Conservation (phyloP, 2,329 filamentous ascomycete genomes). For the Stagonosporopsis vannaccii region DNA sequence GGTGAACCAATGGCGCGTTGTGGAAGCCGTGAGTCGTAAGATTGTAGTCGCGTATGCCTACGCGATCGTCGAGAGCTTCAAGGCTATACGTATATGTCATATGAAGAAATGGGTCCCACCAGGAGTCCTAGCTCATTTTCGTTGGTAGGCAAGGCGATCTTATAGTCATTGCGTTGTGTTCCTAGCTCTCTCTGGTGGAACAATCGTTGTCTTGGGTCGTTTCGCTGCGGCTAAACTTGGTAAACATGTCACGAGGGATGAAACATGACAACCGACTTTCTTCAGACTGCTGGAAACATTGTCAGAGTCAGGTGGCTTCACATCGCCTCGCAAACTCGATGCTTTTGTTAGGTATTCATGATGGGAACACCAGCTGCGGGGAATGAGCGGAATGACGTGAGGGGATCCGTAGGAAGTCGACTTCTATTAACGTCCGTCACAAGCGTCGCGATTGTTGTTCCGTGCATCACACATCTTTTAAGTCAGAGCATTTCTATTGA, state of each 20-base stretch:
- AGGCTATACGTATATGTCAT: slow-evolving; percentile 15
- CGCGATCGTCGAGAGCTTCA: slow-evolving; percentile 17
- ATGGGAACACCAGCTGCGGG: slow-evolving; percentile 8
- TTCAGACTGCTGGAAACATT: not conserved
- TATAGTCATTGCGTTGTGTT: slow-evolving; percentile 12
- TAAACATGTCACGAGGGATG: not conserved
- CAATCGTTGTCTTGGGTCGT: slow-evolving; percentile 14
- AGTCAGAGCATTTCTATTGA: not conserved
- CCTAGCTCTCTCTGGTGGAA: slow-evolving; percentile 15
- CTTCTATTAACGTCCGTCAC: not conserved
- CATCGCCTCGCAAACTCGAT: not conserved
- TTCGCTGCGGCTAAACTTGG: slow-evolving; percentile 18
- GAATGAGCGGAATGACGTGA: slow-evolving; percentile 15
- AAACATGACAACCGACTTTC: slow-evolving; percentile 5
- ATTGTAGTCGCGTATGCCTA: slow-evolving; percentile 14
- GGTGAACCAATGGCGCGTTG: slow-evolving; percentile 8
- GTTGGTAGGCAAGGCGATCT: slow-evolving; percentile 6
- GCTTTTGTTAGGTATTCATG: not conserved
- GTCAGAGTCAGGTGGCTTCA: not conserved
- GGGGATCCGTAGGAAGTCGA: slow-evolving; percentile 9
- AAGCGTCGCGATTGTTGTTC: not conserved
- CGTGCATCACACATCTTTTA: not conserved
- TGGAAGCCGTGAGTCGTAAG: slow-evolving; percentile 6
- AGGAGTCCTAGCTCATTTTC: slow-evolving; percentile 13
- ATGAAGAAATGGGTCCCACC: slow-evolving; percentile 11